These are phyloP conservation scores for Coemansia sp. DNA, from an alignment of 192 early-diverging fungal genomes.

Conservation along the genomic window DNA sequence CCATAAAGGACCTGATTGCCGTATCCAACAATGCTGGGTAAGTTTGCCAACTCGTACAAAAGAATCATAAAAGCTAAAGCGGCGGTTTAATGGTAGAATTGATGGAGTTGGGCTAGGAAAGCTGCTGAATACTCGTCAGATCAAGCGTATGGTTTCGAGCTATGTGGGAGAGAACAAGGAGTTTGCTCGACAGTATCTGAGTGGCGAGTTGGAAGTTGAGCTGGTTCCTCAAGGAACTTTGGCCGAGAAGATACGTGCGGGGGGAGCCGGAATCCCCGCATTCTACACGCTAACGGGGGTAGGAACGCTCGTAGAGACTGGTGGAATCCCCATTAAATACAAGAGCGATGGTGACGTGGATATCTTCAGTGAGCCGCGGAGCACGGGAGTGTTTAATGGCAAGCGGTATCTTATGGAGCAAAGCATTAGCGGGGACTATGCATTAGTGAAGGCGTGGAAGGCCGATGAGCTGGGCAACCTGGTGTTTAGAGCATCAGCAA, in stretches of 20 bases:
- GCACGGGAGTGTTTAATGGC: slow-evolving; percentile 59
- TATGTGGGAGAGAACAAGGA: slow-evolving; percentile 77
- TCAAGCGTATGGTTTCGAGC: slow-evolving; percentile 69
- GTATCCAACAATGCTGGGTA: slow-evolving; percentile 57
- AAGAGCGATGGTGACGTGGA: slow-evolving; percentile 51
- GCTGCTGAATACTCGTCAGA: slow-evolving; percentile 61
- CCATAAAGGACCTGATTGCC: slow-evolving; percentile 47
- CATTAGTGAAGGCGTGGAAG: slow-evolving; percentile 77
- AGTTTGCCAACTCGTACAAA: slow-evolving; percentile 16
- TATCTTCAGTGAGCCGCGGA: slow-evolving; percentile 57
- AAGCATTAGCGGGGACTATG: slow-evolving; percentile 67
- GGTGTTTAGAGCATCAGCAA: slow-evolving; percentile 62
- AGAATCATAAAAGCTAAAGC: background rate
- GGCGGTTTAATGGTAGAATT: slow-evolving; percentile 19
- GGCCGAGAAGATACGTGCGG: slow-evolving; percentile 70
- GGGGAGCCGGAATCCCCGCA: slow-evolving; percentile 71
- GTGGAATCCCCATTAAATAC: slow-evolving; percentile 70
- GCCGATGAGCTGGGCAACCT: slow-evolving; percentile 68
- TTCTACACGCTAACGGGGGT: slow-evolving; percentile 66
- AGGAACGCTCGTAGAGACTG: slow-evolving; percentile 64
- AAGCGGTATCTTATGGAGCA: slow-evolving; percentile 67
- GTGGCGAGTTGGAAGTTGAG: slow-evolving; percentile 70
- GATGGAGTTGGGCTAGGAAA: slow-evolving; percentile 65
- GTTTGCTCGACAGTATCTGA: slow-evolving; percentile 71
- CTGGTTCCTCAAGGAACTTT: slow-evolving; percentile 71